phyloP scores from a whole-genome alignment of 768 basidiomycete species.

The Mycena indigotica region DNA sequence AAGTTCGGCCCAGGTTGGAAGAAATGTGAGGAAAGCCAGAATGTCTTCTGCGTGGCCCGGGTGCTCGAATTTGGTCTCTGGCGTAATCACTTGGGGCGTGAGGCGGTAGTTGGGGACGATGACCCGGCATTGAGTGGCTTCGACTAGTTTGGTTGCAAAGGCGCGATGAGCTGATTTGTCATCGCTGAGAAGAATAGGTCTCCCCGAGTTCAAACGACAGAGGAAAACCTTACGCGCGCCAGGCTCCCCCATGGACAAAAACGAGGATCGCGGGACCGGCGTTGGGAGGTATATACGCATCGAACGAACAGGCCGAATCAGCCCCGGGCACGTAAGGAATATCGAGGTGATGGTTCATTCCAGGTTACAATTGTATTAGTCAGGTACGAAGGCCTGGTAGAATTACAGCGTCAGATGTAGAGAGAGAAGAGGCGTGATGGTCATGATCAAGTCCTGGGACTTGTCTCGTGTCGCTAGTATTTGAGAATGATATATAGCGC shows the following conservation, averaged over 20 bases:
- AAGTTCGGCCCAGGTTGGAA: conserved; percentile 50
- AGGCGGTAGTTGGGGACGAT: conserved; percentile 80
- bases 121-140: conserved; percentile 55
- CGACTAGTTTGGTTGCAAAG: conserved; percentile 57
- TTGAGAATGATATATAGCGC: conserved; percentile 83
- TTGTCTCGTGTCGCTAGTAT: conserved; percentile 49
- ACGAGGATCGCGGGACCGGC: conserved; percentile 39
- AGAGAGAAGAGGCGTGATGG: neutral
- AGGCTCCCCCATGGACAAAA: conserved; percentile 85
- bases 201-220: too few species aligned
- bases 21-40: conserved; percentile 61
- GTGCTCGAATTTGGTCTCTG: conserved; percentile 51
- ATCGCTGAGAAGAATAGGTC: neutral
- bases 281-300: conserved; percentile 47
- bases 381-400: too few species aligned
- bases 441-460: neutral
- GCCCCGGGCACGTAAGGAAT: conserved; percentile 40
- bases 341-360: conserved; percentile 22
- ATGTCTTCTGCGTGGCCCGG: conserved; percentile 73
- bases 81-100: conserved; percentile 47
- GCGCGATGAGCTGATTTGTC: conserved; percentile 12
- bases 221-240: conserved; percentile 63
- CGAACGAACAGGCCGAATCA: conserved; percentile 51
- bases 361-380: neutral
- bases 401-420: too few species aligned